Conservation (phyloP, 2,329 filamentous ascomycete genomes). For the Xylaria sp. region DNA sequence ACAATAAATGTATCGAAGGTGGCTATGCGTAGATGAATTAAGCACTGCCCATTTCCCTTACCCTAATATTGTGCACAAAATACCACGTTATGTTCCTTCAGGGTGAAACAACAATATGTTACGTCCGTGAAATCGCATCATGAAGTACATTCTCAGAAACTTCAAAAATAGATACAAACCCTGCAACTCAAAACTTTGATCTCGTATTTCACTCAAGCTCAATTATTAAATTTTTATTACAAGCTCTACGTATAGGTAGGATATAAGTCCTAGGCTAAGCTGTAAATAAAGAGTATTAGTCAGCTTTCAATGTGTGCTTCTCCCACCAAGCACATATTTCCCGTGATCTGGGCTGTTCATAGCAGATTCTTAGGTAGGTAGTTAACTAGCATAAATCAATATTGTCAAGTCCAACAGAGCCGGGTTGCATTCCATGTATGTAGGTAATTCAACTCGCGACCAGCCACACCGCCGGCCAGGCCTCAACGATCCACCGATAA, state of each 20-base stretch:
- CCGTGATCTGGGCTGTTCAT: not conserved
- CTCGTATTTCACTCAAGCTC: constrained; percentile 18
- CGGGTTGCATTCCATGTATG: not conserved
- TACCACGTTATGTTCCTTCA: not conserved
- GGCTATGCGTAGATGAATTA: not conserved
- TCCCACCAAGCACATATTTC: not conserved
- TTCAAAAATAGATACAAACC: constrained; percentile 17
- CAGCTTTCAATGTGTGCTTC: not conserved
- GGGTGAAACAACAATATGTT: constrained; percentile 1
- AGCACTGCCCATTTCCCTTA: not conserved
- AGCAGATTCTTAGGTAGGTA: too few species aligned
- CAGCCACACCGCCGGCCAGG: constrained; percentile 4
- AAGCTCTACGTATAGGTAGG: not conserved
- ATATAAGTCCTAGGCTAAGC: not conserved
- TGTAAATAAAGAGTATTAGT: not conserved
- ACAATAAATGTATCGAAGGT: not conserved
- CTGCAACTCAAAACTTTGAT: not conserved
- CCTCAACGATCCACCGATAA: constrained; percentile 1
- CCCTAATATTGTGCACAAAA: not conserved
- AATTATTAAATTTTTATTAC: not conserved
- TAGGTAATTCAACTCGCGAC: not conserved
- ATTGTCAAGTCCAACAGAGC: not conserved
- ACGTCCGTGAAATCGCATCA: constrained; percentile 6
- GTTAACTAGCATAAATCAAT: too few species aligned
- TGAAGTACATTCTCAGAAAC: not conserved